Evolutionary conservation across 768 basidiomycete genomes (phyloP).

Genomic region (Trametes coccinea): DNA sequence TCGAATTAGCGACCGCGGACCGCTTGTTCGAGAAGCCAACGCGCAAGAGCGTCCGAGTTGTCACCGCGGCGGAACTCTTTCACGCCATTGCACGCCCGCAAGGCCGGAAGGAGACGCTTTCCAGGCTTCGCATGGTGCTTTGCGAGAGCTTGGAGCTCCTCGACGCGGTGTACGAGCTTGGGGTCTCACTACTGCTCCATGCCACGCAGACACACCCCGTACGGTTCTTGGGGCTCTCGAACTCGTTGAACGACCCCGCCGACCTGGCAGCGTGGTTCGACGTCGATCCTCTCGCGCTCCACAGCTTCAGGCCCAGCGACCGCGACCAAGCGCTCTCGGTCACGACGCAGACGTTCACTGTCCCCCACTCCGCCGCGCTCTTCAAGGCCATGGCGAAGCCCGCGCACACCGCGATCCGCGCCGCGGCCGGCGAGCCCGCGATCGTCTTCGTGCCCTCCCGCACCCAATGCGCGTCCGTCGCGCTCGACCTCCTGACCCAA

Average conservation of each 20-base stretch:
- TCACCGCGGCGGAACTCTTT: slow-evolving; percentile 56
- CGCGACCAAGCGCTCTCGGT: slow-evolving; percentile 77
- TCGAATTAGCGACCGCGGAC: slow-evolving; percentile 35
- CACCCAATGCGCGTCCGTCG: slow-evolving; percentile 69
- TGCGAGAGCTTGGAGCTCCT: slow-evolving; percentile 87
- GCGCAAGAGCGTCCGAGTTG: slow-evolving; percentile 53
- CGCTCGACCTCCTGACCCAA: slow-evolving; percentile 84
- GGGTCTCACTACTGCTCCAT: slow-evolving; percentile 68
- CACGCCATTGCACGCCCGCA: slow-evolving; percentile 39
- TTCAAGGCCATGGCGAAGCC: slow-evolving; percentile 94
- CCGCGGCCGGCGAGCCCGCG: slow-evolving; percentile 47
- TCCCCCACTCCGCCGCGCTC: slow-evolving; percentile 82
- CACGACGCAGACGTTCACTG: slow-evolving; percentile 75
- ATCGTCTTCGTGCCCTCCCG: slow-evolving; percentile 91
- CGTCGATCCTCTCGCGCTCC: slow-evolving; percentile 60
- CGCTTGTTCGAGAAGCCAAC: slow-evolving; percentile 38
- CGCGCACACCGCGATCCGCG: slow-evolving; percentile 71
- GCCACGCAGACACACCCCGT: slow-evolving; percentile 60
- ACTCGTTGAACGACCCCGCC: slow-evolving; percentile 76
- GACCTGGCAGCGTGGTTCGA: slow-evolving; percentile 85
- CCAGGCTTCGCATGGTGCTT: slow-evolving; percentile 63
- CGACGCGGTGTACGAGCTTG: slow-evolving; percentile 79
- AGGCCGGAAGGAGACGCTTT: slow-evolving; percentile 27
- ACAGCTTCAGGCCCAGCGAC: slow-evolving; percentile 79
- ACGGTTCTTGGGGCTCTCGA: slow-evolving; percentile 76